Conservation (phyloP, 2,329 filamentous ascomycete genomes). For the Akanthomyces dipterigenus region DNA sequence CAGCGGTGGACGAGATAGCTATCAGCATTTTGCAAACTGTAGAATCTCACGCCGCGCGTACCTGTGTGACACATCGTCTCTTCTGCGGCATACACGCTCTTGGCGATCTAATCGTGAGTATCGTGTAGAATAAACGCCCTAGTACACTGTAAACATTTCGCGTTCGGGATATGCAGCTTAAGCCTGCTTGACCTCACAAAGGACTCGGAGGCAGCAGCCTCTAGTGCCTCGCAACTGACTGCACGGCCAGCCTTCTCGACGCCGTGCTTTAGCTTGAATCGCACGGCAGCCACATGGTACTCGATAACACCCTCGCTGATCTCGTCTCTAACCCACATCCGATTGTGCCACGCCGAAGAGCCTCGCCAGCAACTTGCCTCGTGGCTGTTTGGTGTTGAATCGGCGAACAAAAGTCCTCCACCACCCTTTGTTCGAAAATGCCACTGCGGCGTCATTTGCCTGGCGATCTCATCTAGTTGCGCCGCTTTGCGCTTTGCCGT, state of each 20-base stretch:
- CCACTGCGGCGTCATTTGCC: conserved; percentile 28
- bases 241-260: conserved; percentile 18
- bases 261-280: conserved; percentile 22
- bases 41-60: too few relatives aligned
- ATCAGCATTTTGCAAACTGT: too few relatives aligned
- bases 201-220: not conserved
- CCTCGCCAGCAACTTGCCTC: conserved; percentile 36
- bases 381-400: conserved; percentile 18
- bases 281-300: conserved; percentile 37
- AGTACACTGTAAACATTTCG: not conserved
- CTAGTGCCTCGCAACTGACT: not conserved
- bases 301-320: conserved; percentile 29
- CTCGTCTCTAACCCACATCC: conserved; percentile 38
- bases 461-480: conserved; percentile 39
- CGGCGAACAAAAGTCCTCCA: conserved; percentile 21
- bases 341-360: conserved; percentile 31
- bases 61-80: too few relatives aligned
- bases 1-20: too few relatives aligned
- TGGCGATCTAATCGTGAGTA: too few relatives aligned
- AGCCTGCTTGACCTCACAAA: not conserved
- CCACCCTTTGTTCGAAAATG: conserved; percentile 29
- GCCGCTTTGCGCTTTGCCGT: conserved; percentile 37
- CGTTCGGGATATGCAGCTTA: not conserved
- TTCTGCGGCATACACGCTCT: too few relatives aligned
- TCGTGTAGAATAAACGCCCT: not conserved